phyloP scores from a whole-genome alignment of 2,329 filamentous ascomycete genomes.

The Cytospora schulzeri region DNA sequence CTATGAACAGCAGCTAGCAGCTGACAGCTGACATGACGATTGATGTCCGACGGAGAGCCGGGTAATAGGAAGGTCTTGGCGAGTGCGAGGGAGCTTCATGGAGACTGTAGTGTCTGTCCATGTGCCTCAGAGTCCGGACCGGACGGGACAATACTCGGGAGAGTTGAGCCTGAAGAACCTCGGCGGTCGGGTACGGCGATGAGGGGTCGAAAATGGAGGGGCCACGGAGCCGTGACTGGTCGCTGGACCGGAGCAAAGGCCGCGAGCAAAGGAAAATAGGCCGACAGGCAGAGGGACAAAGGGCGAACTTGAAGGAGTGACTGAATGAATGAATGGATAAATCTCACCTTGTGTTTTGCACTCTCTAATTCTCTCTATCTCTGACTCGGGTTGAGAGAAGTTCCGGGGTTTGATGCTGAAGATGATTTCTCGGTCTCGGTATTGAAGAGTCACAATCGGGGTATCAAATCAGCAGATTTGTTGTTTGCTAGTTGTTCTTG shows the following conservation, averaged over 20 bases:
- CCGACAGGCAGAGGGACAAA: neutral
- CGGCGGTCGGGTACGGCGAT: conserved; percentile 21
- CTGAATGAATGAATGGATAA: neutral
- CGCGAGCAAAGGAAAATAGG: conserved; percentile 3
- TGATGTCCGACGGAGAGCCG: neutral
- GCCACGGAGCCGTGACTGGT: conserved; percentile 17
- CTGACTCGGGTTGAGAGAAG: neutral
- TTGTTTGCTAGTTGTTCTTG: neutral
- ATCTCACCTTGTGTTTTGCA: conserved; percentile 2
- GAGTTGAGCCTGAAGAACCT: conserved; percentile 3
- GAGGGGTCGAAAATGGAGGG: conserved; percentile 6
- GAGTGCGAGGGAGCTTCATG: neutral
- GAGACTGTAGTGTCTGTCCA: neutral
- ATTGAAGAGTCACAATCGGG: conserved; percentile 1
- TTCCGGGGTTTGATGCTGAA: neutral
- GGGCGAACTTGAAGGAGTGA: neutral
- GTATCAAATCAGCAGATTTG: conserved; percentile 1
- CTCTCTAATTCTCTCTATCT: neutral
- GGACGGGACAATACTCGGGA: conserved; percentile 4
- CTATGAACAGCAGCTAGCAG: neutral
- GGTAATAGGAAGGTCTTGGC: neutral
- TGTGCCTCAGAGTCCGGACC: neutral
- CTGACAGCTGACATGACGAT: neutral
- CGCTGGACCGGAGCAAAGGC: conserved; percentile 22
- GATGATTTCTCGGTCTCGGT: neutral